These are phyloP conservation scores for Rheum nobile DNA, from an alignment of 148 eudicot genomes.

Conservation along the genomic window DNA sequence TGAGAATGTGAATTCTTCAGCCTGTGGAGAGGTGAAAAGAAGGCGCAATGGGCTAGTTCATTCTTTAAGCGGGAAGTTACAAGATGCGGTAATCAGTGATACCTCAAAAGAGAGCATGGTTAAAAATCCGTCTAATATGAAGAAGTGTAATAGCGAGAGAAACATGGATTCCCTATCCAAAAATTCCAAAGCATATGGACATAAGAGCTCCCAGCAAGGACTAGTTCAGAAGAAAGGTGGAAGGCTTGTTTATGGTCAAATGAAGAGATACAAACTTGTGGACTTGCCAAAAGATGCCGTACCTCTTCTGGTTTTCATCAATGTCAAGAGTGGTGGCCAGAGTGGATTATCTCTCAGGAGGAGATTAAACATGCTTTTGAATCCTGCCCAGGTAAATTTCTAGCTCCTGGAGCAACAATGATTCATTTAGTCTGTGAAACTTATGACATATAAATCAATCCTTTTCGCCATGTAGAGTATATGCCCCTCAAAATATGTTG, in stretches of 20 bases:
- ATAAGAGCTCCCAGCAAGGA: conserved; percentile 26
- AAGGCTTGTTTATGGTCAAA: conserved; percentile 29
- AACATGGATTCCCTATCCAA: conserved; percentile 24
- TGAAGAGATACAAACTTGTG: conserved; percentile 45
- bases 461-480: not conserved
- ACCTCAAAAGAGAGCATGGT: conserved; percentile 25
- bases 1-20: conserved; percentile 31
- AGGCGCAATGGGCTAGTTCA: conserved; percentile 43
- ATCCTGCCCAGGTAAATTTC: conserved; percentile 68
- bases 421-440: not conserved
- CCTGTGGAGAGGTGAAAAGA: conserved; percentile 47
- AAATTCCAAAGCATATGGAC: conserved; percentile 19
- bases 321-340: conserved; percentile 77
- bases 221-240: conserved; percentile 30
- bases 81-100: conserved; percentile 33
- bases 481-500: not conserved
- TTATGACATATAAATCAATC: not conserved
- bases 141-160: conserved; percentile 39
- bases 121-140: conserved; percentile 25
- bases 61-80: conserved; percentile 35
- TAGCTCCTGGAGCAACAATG: not conserved
- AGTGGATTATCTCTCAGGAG: conserved; percentile 61
- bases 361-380: conserved; percentile 67
- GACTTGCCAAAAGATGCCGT: conserved; percentile 66
- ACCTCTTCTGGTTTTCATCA: conserved; percentile 70